phyloP scores from a whole-genome alignment of 1,284 basidiomycete genomes.

The Apiotrichum sp. region DNA sequence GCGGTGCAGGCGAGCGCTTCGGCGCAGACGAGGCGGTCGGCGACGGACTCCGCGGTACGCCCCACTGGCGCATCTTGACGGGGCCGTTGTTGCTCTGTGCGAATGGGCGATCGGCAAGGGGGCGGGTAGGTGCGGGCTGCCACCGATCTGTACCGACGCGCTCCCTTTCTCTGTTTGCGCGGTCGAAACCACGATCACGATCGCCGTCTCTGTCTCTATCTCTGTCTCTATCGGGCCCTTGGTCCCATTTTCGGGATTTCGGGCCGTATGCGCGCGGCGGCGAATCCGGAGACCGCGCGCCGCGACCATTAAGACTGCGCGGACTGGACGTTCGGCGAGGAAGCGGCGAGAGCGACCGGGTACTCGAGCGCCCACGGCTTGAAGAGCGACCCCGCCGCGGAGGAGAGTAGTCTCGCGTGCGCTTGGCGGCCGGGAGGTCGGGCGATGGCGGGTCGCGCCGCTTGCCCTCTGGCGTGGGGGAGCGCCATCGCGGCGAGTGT shows the following conservation, averaged over 20 bases:
- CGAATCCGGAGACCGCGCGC: constrained; percentile 12
- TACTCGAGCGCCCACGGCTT: neutral
- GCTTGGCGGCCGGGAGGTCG: constrained; percentile 5
- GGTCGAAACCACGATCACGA: neutral
- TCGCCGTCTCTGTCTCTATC: constrained; percentile 2
- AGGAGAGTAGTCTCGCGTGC: constrained; percentile 7
- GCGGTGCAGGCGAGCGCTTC: neutral
- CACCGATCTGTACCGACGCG: neutral
- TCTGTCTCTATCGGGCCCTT: constrained; percentile 9
- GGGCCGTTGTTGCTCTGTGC: constrained; percentile 4
- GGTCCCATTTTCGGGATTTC: neutral
- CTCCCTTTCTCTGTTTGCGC: neutral
- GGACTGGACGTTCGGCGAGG: neutral
- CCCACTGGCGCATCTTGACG: constrained; percentile 18
- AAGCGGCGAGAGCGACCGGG: neutral
- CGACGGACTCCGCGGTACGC: neutral
- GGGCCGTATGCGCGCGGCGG: neutral
- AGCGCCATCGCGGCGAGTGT: constrained; percentile 4
- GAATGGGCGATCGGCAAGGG: neutral
- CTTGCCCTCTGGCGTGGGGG: constrained; percentile 5
- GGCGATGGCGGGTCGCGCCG: constrained; percentile 6
- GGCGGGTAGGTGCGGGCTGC: neutral
- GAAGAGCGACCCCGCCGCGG: neutral
- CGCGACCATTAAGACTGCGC: constrained; percentile 4
- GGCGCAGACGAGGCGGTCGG: neutral